These are phyloP conservation scores for Pneumocystis sp. DNA, from an alignment of 1,139 yeast species.

Conservation along the genomic window DNA sequence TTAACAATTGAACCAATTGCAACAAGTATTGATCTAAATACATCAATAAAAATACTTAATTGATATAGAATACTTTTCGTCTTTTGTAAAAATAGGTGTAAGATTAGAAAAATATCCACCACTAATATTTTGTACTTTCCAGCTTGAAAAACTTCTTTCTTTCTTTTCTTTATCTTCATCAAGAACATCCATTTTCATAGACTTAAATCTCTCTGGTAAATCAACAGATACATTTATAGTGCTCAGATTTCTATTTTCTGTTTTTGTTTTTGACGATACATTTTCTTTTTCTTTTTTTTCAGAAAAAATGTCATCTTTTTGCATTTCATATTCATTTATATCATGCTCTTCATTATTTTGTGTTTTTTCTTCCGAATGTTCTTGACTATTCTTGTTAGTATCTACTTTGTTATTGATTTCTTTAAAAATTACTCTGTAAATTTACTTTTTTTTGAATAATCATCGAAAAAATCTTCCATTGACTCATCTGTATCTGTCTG, in stretches of 20 bases:
- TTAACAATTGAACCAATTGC: constrained; percentile 5
- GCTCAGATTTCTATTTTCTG: neutral
- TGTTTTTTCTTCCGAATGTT: neutral
- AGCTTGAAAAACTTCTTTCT: neutral
- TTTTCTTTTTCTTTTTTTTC: neutral
- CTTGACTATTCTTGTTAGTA: neutral
- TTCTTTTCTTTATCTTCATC: neutral
- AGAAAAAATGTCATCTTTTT: neutral
- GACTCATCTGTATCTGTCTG: neutral
- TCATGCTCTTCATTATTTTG: neutral
- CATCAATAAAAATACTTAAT: neutral
- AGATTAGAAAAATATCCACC: neutral
- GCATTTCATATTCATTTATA: neutral
- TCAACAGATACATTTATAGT: neutral
- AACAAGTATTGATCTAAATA: constrained; percentile 4
- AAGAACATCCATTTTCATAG: neutral
- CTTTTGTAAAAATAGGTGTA: neutral
- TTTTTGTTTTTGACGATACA: neutral
- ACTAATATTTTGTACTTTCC: neutral
- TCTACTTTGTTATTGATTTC: neutral
- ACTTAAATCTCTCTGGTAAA: neutral
- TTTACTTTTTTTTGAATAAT: neutral
- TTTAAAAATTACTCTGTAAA: neutral
- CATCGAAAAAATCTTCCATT: neutral
- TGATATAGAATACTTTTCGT: neutral